Percentiles rank a stretch among this genome's conserved stretches.
These are phyloP conservation scores for Lactarius psammicola DNA, from an alignment of 768 basidiomycete genomes.

Conservation along the genomic window DNA sequence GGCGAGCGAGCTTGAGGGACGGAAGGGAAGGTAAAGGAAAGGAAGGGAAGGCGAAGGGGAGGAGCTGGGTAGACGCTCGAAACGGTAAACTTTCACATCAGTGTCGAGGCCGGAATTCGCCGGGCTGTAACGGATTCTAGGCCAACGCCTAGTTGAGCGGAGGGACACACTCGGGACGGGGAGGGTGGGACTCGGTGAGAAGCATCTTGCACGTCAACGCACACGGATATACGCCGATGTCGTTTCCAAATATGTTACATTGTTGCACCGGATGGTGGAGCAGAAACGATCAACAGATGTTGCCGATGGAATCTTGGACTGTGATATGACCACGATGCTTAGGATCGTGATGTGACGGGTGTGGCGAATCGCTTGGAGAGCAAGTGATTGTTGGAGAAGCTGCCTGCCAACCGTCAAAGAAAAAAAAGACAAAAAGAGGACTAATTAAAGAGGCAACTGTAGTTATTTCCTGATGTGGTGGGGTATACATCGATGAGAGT, in stretches of 20 bases:
- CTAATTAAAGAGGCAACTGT: background rate
- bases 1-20: background rate
- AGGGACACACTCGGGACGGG: too few species aligned
- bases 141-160: background rate
- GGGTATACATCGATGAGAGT: background rate
- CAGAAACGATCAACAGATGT: background rate
- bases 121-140: constrained; percentile 21
- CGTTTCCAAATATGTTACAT: background rate
- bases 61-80: constrained; percentile 4
- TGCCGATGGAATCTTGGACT: background rate
- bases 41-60: background rate
- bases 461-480: background rate
- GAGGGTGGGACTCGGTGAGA: too few species aligned
- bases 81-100: background rate
- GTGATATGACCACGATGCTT: constrained; percentile 1
- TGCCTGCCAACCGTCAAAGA: background rate
- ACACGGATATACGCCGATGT: background rate
- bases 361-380: constrained; percentile 1
- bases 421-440: background rate
- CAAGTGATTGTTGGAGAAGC: constrained; percentile 1
- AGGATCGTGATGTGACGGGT: background rate
- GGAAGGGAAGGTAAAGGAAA: background rate
- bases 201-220: background rate
- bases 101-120: background rate
- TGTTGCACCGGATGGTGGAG: background rate